phyloP scores from a whole-genome alignment of 139 green algal species.

The Chlamydomonas incerta region DNA sequence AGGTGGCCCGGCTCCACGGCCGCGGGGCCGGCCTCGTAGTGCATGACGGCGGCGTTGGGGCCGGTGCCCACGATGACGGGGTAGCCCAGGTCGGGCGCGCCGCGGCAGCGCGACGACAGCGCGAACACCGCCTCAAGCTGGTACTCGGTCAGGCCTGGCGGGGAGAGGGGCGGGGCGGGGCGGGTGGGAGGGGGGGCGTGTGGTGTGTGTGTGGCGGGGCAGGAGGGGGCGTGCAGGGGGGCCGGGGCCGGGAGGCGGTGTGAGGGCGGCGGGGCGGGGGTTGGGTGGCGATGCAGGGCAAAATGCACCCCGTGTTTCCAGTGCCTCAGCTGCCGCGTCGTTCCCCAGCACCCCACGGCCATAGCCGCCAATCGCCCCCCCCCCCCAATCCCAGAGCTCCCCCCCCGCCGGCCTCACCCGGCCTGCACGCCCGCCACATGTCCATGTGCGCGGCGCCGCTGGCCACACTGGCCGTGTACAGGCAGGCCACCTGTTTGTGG shows the following conservation, averaged over 20 bases:
- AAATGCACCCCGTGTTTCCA: too few relatives aligned
- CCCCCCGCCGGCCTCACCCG: not conserved
- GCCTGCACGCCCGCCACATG: conserved; percentile 37
- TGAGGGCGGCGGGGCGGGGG: too few relatives aligned
- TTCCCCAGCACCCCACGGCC: too few relatives aligned
- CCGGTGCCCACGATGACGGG: conserved; percentile 65
- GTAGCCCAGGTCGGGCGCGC: conserved; percentile 47
- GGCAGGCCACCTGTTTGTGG: conserved; percentile 17
- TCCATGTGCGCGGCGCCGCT: conserved; percentile 45
- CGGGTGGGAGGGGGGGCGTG: not conserved
- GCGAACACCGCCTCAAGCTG: conserved; percentile 64
- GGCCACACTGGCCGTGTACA: conserved; percentile 44
- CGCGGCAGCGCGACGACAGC: conserved; percentile 10
- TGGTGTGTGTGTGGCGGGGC: too few relatives aligned
- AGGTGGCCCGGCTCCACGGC: conserved; percentile 39
- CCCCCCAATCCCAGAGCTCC: too few relatives aligned
- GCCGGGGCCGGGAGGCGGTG: too few relatives aligned
- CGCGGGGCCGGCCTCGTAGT: conserved; percentile 52
- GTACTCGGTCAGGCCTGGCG: conserved; percentile 54
- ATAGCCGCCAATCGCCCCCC: too few relatives aligned
- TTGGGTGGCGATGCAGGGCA: too few relatives aligned
- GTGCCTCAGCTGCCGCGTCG: too few relatives aligned
- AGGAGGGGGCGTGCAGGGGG: too few relatives aligned
- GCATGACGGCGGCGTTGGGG: conserved; percentile 55
- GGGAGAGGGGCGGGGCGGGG: not conserved